Percentiles rank a stretch among this genome's conserved stretches.
phyloP scores from a whole-genome alignment of 2,329 filamentous ascomycete species.

The Claviceps digitariae region DNA sequence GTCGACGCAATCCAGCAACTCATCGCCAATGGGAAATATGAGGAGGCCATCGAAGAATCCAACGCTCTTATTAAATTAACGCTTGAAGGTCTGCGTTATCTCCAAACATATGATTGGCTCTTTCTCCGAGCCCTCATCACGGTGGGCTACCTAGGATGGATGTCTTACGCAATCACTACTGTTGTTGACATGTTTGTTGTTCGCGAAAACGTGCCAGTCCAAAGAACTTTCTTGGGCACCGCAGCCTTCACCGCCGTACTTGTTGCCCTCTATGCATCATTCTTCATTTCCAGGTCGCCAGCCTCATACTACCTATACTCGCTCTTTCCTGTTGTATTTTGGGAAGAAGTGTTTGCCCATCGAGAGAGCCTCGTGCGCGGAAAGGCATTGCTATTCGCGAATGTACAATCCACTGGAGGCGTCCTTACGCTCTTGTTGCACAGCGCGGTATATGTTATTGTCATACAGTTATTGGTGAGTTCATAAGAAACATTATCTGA shows the following conservation, averaged over 20 bases:
- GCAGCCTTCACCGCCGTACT: constrained; percentile 63
- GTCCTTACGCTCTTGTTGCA: constrained; percentile 50
- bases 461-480: constrained; percentile 66
- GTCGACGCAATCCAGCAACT: constrained; percentile 52
- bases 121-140: constrained; percentile 86
- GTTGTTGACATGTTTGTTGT: constrained; percentile 48
- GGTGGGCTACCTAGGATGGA: constrained; percentile 86
- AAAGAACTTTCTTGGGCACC: constrained; percentile 45
- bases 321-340: not conserved
- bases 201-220: constrained; percentile 37
- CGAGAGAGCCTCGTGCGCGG: constrained; percentile 57
- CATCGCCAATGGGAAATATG: constrained; percentile 52
- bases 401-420: constrained; percentile 48
- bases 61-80: constrained; percentile 63
- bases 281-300: constrained; percentile 68
- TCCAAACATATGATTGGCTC: constrained; percentile 98
- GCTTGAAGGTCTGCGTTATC: constrained; percentile 74
- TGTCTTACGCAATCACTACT: constrained; percentile 78
- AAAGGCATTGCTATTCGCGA: constrained; percentile 51
- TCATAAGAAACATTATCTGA: not conserved
- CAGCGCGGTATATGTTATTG: constrained; percentile 50
- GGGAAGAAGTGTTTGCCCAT: constrained; percentile 57
- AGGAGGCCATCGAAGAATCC: constrained; percentile 68
- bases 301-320: constrained; percentile 73
- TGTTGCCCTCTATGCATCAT: constrained; percentile 63